Conservation (phyloP, 805 yeast species). For the Metschnikowia vanudenii region DNA sequence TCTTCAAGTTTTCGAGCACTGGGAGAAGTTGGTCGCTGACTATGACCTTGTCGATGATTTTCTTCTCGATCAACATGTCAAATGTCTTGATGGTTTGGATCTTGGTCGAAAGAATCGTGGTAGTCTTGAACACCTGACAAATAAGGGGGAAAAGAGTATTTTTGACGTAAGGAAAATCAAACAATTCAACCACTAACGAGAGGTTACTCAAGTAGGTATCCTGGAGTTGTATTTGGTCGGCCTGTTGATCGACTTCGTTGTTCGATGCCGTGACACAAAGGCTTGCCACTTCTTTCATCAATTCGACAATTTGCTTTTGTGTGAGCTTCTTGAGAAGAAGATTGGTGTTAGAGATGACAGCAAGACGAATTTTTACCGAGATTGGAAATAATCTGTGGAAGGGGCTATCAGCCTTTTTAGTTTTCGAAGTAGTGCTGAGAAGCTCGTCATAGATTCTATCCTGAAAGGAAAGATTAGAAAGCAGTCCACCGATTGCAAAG, state of each 20-base stretch:
- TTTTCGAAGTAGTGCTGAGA: constrained; percentile 24
- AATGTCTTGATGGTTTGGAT: constrained; percentile 63
- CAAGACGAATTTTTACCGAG: constrained; percentile 33
- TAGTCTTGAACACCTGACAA: constrained; percentile 72
- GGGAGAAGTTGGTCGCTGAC: constrained; percentile 82
- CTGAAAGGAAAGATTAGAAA: constrained; percentile 76
- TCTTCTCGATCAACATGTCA: constrained; percentile 52
- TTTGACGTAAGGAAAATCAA: constrained; percentile 71
- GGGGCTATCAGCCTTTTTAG: constrained; percentile 21
- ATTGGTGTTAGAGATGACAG: constrained; percentile 44
- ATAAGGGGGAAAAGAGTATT: constrained; percentile 72
- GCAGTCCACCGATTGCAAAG: constrained; percentile 57
- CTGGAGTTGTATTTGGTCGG: constrained; percentile 44
- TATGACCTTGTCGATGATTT: constrained; percentile 66
- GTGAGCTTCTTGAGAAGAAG: constrained; percentile 50
- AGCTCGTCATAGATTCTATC: constrained; percentile 59
- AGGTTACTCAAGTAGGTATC: constrained; percentile 50
- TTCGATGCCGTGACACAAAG: constrained; percentile 26
- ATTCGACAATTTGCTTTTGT: constrained; percentile 49
- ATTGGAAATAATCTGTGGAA: constrained; percentile 29
- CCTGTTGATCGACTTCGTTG: constrained; percentile 28
- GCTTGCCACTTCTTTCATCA: constrained; percentile 45
- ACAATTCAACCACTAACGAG: constrained; percentile 40
- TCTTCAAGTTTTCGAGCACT: constrained; percentile 67
- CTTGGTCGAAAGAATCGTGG: constrained; percentile 80